Conservation (phyloP, 2,329 filamentous ascomycete genomes). For the Fusarium verticillioides region DNA sequence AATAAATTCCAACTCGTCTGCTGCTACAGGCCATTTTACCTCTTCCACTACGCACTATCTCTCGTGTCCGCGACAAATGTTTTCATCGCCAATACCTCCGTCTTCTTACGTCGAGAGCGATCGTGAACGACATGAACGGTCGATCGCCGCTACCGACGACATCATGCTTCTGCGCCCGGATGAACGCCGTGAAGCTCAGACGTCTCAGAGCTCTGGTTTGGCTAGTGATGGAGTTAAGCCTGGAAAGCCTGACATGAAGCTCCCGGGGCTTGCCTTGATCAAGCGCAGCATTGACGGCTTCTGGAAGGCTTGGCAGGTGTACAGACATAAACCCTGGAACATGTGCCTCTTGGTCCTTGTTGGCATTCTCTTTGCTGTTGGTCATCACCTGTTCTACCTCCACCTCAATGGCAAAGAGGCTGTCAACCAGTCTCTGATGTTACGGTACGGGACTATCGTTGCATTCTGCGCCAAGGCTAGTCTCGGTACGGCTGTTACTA, state of each 20-base stretch:
- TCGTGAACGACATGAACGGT: rapidly evolving
- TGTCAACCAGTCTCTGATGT: background rate
- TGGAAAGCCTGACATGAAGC: rapidly evolving
- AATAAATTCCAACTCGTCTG: rapidly evolving
- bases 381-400: background rate
- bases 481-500: background rate
- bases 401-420: background rate
- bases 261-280: rapidly evolving
- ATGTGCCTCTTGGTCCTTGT: rapidly evolving
- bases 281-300: background rate
- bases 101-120: background rate
- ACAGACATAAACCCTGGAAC: background rate
- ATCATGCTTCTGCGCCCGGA: background rate
- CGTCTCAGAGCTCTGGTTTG: rapidly evolving
- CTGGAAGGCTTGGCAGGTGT: background rate
- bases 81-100: rapidly evolving
- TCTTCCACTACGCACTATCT: background rate
- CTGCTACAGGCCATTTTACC: rapidly evolving
- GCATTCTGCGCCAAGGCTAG: background rate
- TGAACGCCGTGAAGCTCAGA: background rate
- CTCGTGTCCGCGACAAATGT: background rate
- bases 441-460: rapidly evolving
- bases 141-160: background rate
- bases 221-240: rapidly evolving
- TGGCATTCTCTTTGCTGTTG: background rate